A percentile compares a stretch with the other conserved stretches of the same genome.
Evolutionary conservation across 106 monocot species (phyloP).

Genomic region (Allium sativum): DNA sequence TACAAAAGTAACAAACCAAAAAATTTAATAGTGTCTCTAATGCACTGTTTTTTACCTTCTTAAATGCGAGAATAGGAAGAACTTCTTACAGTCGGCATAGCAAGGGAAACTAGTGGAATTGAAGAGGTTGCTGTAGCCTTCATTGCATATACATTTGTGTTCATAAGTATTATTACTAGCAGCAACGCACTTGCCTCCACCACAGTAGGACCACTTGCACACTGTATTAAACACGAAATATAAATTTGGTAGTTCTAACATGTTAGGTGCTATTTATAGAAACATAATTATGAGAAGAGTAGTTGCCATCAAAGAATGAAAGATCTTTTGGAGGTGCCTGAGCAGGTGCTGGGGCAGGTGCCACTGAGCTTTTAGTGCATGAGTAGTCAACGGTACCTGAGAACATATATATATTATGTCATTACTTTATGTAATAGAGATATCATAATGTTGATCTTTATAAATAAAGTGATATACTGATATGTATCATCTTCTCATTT

Average conservation of each 20-base stretch:
- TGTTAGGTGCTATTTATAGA: too few species aligned
- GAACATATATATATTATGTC: background rate
- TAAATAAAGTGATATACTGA: too few species aligned
- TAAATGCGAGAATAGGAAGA: background rate
- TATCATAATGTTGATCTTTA: too few species aligned
- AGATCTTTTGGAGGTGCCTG: background rate
- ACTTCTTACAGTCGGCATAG: background rate
- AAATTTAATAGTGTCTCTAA: too few species aligned
- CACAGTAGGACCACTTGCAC: background rate
- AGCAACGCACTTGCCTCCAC: background rate
- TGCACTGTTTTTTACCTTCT: too few species aligned
- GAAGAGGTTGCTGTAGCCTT: slow-evolving; percentile 1
- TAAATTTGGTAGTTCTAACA: too few species aligned
- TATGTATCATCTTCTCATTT: too few species aligned
- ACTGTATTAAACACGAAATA: background rate
- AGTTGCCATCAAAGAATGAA: background rate
- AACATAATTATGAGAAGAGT: background rate
- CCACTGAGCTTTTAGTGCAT: background rate
- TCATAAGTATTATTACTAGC: background rate
- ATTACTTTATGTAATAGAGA: too few species aligned
- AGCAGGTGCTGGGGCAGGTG: background rate
- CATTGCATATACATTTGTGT: background rate
- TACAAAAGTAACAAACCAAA: background rate
- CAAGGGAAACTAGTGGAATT: background rate
- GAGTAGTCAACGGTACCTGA: background rate